Conservation (phyloP, 768 basidiomycete species). For the Hemileccinum impolitum region DNA sequence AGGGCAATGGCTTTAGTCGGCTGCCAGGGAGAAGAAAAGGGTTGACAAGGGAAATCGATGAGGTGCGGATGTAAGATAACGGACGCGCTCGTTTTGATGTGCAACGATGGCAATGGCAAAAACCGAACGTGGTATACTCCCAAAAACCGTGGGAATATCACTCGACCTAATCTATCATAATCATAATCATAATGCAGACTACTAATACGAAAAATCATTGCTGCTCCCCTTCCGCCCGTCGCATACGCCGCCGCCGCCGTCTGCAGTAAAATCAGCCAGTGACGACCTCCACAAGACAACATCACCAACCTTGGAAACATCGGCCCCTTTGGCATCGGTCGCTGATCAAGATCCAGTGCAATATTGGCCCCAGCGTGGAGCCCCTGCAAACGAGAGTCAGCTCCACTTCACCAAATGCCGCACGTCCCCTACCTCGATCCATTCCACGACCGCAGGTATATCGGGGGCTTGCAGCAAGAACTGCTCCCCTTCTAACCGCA, state of each 20-base stretch:
- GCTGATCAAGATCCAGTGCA: slow-evolving; percentile 85
- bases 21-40: slow-evolving; percentile 21
- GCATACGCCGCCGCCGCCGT: slow-evolving; percentile 29
- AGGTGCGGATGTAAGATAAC: slow-evolving; percentile 33
- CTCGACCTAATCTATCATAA: too few species aligned
- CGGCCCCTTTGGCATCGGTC: slow-evolving; percentile 89
- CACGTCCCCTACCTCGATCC: slow-evolving; percentile 79
- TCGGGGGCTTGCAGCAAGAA: slow-evolving; percentile 89
- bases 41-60: slow-evolving; percentile 31
- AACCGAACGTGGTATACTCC: slow-evolving; percentile 28
- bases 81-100: slow-evolving; percentile 27
- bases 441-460: slow-evolving; percentile 81
- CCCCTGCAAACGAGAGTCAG: slow-evolving; percentile 45
- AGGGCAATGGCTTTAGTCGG: slow-evolving; percentile 16
- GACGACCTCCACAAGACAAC: too few species aligned
- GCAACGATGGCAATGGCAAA: slow-evolving; percentile 29
- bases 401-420: neutral
- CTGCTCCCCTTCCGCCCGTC: slow-evolving; percentile 16
- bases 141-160: slow-evolving; percentile 30
- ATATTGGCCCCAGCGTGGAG: slow-evolving; percentile 92
- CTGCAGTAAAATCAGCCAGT: slow-evolving; percentile 8
- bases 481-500: slow-evolving; percentile 93
- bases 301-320: slow-evolving; percentile 66
- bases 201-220: too few species aligned
- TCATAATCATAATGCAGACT: too few species aligned